Evolutionary conservation across 139 green algal genomes (phyloP), one percentile per base, ranked within the genome.

Genomic region (Mesostigma viride): DNA sequence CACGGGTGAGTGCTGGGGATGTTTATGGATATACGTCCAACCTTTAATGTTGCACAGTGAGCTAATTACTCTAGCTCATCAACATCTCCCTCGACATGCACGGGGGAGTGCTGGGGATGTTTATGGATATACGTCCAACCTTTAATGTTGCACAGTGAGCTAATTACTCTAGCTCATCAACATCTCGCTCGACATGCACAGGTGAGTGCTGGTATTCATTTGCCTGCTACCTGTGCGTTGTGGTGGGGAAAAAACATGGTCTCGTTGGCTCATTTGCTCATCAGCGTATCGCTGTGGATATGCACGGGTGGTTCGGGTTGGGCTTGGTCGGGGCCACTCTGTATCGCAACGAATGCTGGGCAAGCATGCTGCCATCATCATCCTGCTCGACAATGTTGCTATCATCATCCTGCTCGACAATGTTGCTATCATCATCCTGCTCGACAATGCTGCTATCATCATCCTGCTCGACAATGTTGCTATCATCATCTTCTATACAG

Each of bases 81-180:
- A 76, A 67, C 24, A 89, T 94, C 26, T 89, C 91, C 26, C 86
- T 97, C 44, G 95, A 95, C 76, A 95, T 92, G 65, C 72, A 78
- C 40, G 72, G 72, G 71, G 75, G 35, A 65, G 71, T 53, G 40
- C 17, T 53, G 40, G 14, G 14, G 14, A 53, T 53, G 40, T 53
- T 53, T 53, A 14, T 53, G 40, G 40, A n/a, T n/a, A n/a, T n/a
- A n/a, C n/a, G n/a, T n/a, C n/a, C n/a, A n/a, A n/a, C n/a, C n/a
- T n/a, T n/a, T n/a, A n/a, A n/a, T n/a, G n/a, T n/a, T n/a, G n/a
- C n/a, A n/a, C n/a, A n/a, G n/a, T n/a, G n/a, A n/a, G n/a, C n/a
- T n/a, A n/a, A n/a, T n/a, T n/a, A n/a, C n/a, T n/a, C 14, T 81
- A 92, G 59, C 86, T 97, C 36, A 78, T 94, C 1, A 76, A 67